phyloP scores from a whole-genome alignment of 495 filamentous ascomycete species.

The Elaphomyces granulatus region DNA sequence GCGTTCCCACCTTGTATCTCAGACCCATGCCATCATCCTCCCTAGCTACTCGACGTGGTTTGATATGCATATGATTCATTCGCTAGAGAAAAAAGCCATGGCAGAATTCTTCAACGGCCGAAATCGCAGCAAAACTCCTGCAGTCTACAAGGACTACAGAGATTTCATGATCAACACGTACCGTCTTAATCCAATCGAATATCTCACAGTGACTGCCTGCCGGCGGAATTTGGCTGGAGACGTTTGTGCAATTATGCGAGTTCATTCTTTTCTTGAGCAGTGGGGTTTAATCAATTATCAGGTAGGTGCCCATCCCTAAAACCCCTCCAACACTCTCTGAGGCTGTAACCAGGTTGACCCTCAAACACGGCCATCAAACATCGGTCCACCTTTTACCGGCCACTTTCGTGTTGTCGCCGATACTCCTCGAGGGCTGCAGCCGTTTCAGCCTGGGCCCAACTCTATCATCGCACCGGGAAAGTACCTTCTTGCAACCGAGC shows the following conservation, averaged over 20 bases:
- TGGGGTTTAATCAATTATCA: conserved; percentile 99
- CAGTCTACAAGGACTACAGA: conserved; percentile 97
- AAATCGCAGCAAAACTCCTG: conserved; percentile 92
- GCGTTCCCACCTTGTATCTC: conserved; percentile 76
- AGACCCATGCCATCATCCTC: conserved; percentile 87
- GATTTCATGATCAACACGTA: conserved; percentile 99
- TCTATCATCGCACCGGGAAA: conserved; percentile 60
- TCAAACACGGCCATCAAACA: conserved; percentile 84
- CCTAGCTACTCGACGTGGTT: conserved; percentile 97
- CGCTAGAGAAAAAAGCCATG: conserved; percentile 77
- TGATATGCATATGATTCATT: conserved; percentile 85
- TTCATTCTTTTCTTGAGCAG: conserved; percentile 96
- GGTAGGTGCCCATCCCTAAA: conserved; percentile 32
- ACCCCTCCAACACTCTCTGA: background rate
- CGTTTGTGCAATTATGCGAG: conserved; percentile 97
- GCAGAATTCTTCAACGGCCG: conserved; percentile 97
- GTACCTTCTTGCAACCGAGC: conserved; percentile 53
- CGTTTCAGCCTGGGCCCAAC: conserved; percentile 79
- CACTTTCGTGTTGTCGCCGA: conserved; percentile 93
- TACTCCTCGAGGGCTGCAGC: conserved; percentile 85
- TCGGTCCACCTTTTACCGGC: conserved; percentile 91
- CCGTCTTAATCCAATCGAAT: conserved; percentile 85
- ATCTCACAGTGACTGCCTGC: conserved; percentile 95
- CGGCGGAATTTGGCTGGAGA: conserved; percentile 90
- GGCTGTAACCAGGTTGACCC: conserved; percentile 70